Base-by-base conservation (phyloP, 805 yeast genomes). In the Zygosaccharomyces lentus region DNA sequence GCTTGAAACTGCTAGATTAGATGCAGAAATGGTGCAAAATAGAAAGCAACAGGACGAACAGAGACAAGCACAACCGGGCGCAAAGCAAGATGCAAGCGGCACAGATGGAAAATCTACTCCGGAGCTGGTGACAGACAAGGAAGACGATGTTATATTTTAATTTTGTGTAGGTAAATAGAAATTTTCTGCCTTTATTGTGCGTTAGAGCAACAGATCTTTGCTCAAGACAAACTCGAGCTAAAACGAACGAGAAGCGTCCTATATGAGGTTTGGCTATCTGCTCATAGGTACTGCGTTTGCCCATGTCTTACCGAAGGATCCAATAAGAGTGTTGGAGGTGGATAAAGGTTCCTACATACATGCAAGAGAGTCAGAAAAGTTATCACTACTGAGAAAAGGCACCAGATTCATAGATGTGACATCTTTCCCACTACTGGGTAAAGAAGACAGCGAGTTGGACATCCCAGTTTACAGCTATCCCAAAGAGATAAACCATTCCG, bases 321-420 rank as follows among this genome's bases (percentile, higher is more conserved):
- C 56, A n/a, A 27, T 47, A 13, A 52, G 64, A 46, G 41, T 56
- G 3, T 39, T 66, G 31, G 64, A 66, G 46, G 26, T 58, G 1
- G 52, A 57, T 9, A 55, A 57, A 13, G 49, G 50, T 8, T 46
- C 54, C 9, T 60, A 62, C 2, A 46, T 63, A 3, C 41, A 47
- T 46, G 71, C 69, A 41, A 56, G 65, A 12, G 80, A 75, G 46
- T 61, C 61, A 10, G 75, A 76, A 43, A 70, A 77, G 55, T 53
- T 73, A n/a, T 58, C 56, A n/a, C 59, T 77, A 36, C 68, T 68
- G 55, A 62, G 77, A 42, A 61, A 69, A 31, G 81, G 82, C 41
- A 62, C 72, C 27, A 74, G 69, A 21, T 84, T 82, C 59, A 77
- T 85, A 52, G 91, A 84, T 65, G 73, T 84, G 26, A 82, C 91